Base-by-base conservation (phyloP, 116 monocot species). In the Phalaenopsis hybrid region DNA sequence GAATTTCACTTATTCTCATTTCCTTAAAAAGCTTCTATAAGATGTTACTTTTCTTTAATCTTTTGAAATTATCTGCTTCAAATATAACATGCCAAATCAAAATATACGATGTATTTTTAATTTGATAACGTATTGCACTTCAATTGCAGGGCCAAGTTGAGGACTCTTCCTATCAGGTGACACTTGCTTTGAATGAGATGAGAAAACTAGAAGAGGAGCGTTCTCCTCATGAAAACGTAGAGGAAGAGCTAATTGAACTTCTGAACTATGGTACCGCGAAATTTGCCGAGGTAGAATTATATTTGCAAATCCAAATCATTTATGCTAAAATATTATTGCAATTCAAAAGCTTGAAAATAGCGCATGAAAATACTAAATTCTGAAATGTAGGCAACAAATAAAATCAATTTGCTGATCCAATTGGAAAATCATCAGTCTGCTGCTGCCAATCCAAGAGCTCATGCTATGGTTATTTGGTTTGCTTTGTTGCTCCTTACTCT, bases 401-500 rank as follows among this genome's bases (percentile, higher is more conserved):
- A 18, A 2, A 75, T 75, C n/a, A 21, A 45, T 44, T 46, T 75
- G 75, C 75, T 75, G 75, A 44, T 44, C 7, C n/a, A 75, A 46
- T 75, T 18, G 44, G 45, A 2, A 75, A 75, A 75, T 21, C 18
- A 75, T n/a, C 75, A 75, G 44, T 20, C 75, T n/a, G 45, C 46
- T 75, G 75, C 5, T 75, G 5, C 88, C 90, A 82, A 86, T 74
- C 86, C 84, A 89, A 58, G 89, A 88, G 28, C 84, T 82, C 72
- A 88, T 84, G 70, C 86, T 34, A 57, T 86, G 82, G 34, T 73
- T 80, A 57, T 77, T 80, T 43, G 80, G 52, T 41, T 82, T 82
- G 75, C n/a, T 75, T 46, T 75, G n/a, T n/a, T 46, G 4, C 46
- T 46, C 20, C 11, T 75, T 45, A 2, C 10, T 46, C 46, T 75